Evolutionary conservation across 2,329 filamentous ascomycete species (phyloP).

Genomic region (Diaporthe australafricana): DNA sequence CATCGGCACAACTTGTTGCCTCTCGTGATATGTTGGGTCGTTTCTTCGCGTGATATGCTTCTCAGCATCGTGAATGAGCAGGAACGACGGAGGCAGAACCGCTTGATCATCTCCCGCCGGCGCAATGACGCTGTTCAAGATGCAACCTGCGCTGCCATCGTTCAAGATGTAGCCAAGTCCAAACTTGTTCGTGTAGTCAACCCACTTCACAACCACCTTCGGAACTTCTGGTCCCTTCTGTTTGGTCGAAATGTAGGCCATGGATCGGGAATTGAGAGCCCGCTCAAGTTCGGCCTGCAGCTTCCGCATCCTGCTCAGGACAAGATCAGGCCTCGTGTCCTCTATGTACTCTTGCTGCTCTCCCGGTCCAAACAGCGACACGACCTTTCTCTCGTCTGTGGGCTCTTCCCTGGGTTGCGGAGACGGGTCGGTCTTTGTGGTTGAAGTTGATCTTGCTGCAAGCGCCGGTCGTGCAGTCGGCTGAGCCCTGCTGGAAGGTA

Average conservation of each 20-base stretch:
- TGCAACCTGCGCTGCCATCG: conserved; percentile 83
- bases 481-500: conserved; percentile 36
- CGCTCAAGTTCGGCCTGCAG: conserved; percentile 72
- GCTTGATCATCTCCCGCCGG: conserved; percentile 61
- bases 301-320: conserved; percentile 65
- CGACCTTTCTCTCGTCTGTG: conserved; percentile 42
- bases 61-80: conserved; percentile 79
- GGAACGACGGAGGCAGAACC: conserved; percentile 75
- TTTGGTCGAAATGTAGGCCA: conserved; percentile 69
- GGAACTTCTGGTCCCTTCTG: conserved; percentile 66
- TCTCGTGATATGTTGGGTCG: conserved; percentile 66
- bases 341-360: conserved; percentile 64
- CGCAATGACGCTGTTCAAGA: conserved; percentile 67
- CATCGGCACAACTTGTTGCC: conserved; percentile 73
- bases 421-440: conserved; percentile 15
- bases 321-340: conserved; percentile 67
- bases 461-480: conserved; percentile 15
- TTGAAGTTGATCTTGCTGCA: conserved; percentile 13
- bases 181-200: conserved; percentile 90
- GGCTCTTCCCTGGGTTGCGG: conserved; percentile 29
- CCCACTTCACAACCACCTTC: conserved; percentile 81
- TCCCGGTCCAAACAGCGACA: conserved; percentile 66
- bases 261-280: conserved; percentile 71
- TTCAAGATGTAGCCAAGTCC: conserved; percentile 87
- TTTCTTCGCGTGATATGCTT: conserved; percentile 73